Percentiles rank a stretch among this genome's conserved stretches.
These are phyloP conservation scores for Vitis amurensis DNA, from an alignment of 164 flowering plant species.

Conservation along the genomic window DNA sequence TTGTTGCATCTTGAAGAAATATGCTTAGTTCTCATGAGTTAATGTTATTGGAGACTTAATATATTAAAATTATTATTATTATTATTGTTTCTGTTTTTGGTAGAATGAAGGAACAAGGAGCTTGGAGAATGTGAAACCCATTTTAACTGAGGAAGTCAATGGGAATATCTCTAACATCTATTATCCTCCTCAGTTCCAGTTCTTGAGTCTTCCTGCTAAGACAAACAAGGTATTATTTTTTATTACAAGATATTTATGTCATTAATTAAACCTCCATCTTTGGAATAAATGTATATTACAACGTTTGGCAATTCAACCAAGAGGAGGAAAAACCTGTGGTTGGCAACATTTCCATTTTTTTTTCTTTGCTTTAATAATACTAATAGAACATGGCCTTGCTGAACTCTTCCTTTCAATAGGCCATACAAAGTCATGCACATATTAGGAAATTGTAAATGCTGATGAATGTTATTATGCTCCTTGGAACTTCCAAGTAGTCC, in stretches of 20 bases:
- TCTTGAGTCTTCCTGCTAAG: constrained; percentile 28
- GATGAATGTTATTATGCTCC: not conserved
- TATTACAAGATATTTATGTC: not conserved
- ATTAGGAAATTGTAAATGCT: not conserved
- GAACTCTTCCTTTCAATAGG: not conserved
- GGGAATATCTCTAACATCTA: constrained; percentile 26
- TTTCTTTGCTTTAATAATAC: not conserved
- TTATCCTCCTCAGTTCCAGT: constrained; percentile 27
- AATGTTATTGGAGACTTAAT: not conserved
- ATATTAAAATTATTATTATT: no score
- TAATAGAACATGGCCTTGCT: not conserved
- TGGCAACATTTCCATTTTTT: no score
- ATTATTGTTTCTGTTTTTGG: not conserved
- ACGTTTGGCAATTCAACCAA: not conserved
- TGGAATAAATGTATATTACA: not conserved
- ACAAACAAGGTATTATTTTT: constrained; percentile 17
- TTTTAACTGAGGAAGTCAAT: constrained; percentile 7
- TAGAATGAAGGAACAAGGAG: constrained; percentile 26
- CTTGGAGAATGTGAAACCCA: constrained; percentile 21
- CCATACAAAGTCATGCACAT: not conserved
- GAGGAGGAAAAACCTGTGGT: not conserved
- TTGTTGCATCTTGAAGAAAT: not conserved
- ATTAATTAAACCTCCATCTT: not conserved
- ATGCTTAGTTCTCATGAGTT: not conserved
- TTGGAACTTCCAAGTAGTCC: not conserved